Evolutionary conservation across 176 grass and related monocot genomes (phyloP).

Genomic region (Oryza punctata): DNA sequence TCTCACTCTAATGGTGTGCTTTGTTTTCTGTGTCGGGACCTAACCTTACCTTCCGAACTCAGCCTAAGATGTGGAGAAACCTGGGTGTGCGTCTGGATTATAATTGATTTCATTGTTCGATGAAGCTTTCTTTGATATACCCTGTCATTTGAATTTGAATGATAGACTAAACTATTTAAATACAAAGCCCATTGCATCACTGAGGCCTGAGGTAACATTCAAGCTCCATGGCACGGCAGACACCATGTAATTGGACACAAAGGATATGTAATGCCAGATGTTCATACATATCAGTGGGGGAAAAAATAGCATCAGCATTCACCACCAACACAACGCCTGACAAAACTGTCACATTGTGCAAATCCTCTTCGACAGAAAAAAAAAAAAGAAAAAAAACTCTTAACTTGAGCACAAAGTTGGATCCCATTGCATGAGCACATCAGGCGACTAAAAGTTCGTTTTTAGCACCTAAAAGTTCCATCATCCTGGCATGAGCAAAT

Average conservation of each 20-base stretch:
- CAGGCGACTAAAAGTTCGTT: neutral
- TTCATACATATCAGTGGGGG: neutral
- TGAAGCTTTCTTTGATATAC: too few species aligned
- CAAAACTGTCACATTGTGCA: neutral
- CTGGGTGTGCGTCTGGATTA: neutral
- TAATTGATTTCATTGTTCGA: too few species aligned
- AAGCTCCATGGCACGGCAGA: too few species aligned
- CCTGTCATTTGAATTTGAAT: too few species aligned
- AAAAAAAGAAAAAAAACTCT: neutral
- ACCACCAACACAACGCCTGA: neutral
- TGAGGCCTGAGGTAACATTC: too few species aligned
- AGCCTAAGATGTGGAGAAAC: neutral
- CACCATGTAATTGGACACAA: too few species aligned
- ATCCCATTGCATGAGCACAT: neutral
- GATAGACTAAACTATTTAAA: too few species aligned
- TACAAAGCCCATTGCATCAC: too few species aligned
- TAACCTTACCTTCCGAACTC: too few species aligned
- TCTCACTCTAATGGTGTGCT: too few species aligned
- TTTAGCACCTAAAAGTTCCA: neutral
- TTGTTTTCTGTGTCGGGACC: too few species aligned
- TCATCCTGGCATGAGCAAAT: neutral
- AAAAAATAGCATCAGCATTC: neutral
- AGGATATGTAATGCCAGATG: neutral
- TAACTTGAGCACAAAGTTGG: neutral
- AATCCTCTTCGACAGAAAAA: neutral